Percentiles rank a stretch among this genome's conserved stretches.
These are phyloP conservation scores for Starmerella potacharoeniae DNA, from an alignment of 805 yeast genomes.

Conservation along the genomic window DNA sequence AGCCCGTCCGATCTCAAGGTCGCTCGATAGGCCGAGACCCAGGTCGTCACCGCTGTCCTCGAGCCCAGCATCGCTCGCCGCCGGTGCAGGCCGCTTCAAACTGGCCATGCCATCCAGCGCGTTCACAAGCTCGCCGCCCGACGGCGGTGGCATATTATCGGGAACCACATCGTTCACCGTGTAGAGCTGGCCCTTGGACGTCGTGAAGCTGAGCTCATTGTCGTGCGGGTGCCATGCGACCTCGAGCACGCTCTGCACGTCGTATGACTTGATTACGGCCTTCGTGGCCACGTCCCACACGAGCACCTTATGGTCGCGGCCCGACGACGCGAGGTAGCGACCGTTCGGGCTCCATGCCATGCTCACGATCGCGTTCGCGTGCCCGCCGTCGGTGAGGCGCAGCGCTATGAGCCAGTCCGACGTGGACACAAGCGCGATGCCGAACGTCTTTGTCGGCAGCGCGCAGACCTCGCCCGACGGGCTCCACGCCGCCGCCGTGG, in stretches of 20 bases:
- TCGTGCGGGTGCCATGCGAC: conserved; percentile 33
- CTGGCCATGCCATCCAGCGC: conserved; percentile 20
- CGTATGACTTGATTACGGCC: conserved; percentile 30
- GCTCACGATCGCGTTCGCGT: conserved; percentile 35
- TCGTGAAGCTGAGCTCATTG: conserved; percentile 27
- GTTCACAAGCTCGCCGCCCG: conserved; percentile 20
- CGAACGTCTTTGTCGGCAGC: conserved; percentile 41
- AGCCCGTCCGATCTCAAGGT: neutral
- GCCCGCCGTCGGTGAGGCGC: conserved; percentile 19
- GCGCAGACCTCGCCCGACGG: conserved; percentile 60
- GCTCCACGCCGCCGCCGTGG: conserved; percentile 58
- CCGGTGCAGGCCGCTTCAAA: neutral
- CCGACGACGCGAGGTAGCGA: conserved; percentile 44
- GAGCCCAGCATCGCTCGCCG: conserved; percentile 19
- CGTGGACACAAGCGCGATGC: conserved; percentile 24
- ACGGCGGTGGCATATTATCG: conserved; percentile 19
- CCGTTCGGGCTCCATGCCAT: conserved; percentile 55
- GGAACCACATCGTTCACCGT: conserved; percentile 13
- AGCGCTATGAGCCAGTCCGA: conserved; percentile 22
- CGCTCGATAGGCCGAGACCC: conserved; percentile 4
- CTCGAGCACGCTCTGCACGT: conserved; percentile 17
- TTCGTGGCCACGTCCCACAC: conserved; percentile 44
- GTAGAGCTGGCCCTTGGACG: conserved; percentile 28
- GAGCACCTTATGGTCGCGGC: conserved; percentile 35
- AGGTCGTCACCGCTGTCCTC: conserved; percentile 38